These are phyloP conservation scores for Trichoderma afroharzianum DNA, from an alignment of 2,329 filamentous ascomycete species.

Conservation along the genomic window DNA sequence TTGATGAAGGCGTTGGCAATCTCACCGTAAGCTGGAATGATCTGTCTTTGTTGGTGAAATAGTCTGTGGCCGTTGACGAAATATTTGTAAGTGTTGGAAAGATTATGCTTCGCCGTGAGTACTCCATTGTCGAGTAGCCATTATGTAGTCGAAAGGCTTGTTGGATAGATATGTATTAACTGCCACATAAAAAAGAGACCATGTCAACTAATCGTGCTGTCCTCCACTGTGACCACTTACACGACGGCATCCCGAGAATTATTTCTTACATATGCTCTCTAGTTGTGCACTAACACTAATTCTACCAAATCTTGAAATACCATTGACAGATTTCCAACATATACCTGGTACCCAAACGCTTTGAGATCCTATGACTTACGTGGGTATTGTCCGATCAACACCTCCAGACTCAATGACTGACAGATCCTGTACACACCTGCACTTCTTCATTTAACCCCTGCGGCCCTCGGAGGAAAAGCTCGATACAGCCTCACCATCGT, in stretches of 20 bases:
- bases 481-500: background rate
- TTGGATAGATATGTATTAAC: too few species aligned
- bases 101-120: too few species aligned
- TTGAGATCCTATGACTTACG: background rate
- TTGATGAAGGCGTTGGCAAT: too few species aligned
- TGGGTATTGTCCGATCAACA: background rate
- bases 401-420: background rate
- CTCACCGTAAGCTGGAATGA: too few species aligned
- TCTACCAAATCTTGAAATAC: background rate
- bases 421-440: background rate
- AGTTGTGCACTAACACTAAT: background rate
- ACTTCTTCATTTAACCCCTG: background rate
- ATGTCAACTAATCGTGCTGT: too few species aligned
- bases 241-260: background rate
- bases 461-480: background rate
- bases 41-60: background rate
- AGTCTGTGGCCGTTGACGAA: background rate
- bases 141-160: too few species aligned
- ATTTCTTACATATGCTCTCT: background rate
- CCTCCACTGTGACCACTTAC: too few species aligned
- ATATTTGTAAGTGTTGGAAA: too few species aligned
- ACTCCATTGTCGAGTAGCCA: too few species aligned
- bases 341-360: background rate
- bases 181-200: too few species aligned
- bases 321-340: background rate